Conservation (phyloP, 208 protist genomes). For the Acanthamoeba culbertsoni region DNA sequence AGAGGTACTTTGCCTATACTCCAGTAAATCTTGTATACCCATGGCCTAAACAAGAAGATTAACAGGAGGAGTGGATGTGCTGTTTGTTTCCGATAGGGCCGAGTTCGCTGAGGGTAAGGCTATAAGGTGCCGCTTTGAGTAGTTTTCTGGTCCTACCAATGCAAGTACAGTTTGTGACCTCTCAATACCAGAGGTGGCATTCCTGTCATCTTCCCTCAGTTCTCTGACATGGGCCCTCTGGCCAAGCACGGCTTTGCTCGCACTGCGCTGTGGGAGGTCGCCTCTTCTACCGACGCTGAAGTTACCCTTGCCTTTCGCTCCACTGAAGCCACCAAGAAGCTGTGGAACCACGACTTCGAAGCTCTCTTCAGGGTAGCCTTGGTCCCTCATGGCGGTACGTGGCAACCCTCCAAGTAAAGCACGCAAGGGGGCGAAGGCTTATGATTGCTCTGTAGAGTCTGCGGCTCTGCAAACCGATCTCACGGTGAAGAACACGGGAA, state of each 20-base stretch:
- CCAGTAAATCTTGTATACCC: neutral
- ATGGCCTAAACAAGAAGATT: neutral
- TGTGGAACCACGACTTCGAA: slow-evolving; percentile 44
- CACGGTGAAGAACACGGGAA: neutral
- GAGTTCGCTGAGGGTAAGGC: slow-evolving; percentile 42
- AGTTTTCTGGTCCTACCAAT: neutral
- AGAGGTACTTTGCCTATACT: neutral
- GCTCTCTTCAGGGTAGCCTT: neutral
- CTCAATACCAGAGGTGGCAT: slow-evolving; percentile 1
- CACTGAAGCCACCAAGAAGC: neutral
- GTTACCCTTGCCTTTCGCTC: neutral
- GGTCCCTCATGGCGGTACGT: neutral
- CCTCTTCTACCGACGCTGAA: neutral
- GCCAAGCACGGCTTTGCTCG: slow-evolving; percentile 57
- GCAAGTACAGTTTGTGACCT: neutral
- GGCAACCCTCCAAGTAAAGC: neutral
- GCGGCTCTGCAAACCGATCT: neutral
- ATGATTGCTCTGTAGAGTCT: too few relatives aligned
- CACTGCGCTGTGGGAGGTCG: neutral
- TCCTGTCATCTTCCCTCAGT: slow-evolving; percentile 53
- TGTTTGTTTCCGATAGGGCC: slow-evolving; percentile 5
- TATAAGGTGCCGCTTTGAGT: neutral
- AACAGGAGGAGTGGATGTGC: neutral
- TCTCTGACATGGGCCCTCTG: slow-evolving; percentile 16
- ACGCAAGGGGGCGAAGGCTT: neutral